phyloP scores from a whole-genome alignment of 768 basidiomycete genomes.

The Tulasnella sp. region DNA sequence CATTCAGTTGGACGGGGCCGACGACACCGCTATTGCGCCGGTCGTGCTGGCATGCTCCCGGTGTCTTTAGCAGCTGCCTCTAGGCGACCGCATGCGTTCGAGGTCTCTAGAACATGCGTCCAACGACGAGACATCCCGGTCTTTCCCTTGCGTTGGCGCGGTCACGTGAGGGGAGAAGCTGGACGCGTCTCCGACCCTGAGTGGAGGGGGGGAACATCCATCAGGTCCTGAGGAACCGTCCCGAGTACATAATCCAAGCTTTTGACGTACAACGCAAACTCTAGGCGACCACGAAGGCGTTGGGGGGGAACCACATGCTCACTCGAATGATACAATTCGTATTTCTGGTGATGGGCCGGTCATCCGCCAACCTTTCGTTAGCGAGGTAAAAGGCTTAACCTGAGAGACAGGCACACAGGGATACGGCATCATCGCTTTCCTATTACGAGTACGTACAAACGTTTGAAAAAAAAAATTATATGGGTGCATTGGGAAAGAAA shows the following conservation, averaged over 20 bases:
- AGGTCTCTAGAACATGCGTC: background rate
- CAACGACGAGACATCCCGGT: background rate
- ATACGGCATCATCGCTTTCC: background rate
- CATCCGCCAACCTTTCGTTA: background rate
- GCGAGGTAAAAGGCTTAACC: conserved; percentile 16
- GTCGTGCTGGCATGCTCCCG: background rate
- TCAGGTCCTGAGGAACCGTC: conserved; percentile 13
- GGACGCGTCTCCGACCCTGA: conserved; percentile 6
- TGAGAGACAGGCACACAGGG: conserved; percentile 17
- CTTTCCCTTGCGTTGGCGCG: background rate
- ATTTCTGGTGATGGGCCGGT: background rate
- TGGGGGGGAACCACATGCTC: background rate
- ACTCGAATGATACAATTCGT: background rate
- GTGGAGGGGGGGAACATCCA: background rate
- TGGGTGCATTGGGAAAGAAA: background rate
- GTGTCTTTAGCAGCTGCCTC: background rate
- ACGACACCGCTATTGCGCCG: background rate
- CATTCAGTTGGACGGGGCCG: background rate
- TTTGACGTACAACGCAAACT: background rate
- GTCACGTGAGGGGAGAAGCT: conserved; percentile 14
- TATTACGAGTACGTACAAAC: background rate
- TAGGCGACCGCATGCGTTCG: background rate
- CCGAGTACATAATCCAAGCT: background rate
- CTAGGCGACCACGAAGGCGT: background rate
- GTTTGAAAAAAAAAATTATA: background rate